Evolutionary conservation across 768 basidiomycete genomes (phyloP), one percentile per base, ranked within the genome.

Genomic region (Arthromyces matolae): DNA sequence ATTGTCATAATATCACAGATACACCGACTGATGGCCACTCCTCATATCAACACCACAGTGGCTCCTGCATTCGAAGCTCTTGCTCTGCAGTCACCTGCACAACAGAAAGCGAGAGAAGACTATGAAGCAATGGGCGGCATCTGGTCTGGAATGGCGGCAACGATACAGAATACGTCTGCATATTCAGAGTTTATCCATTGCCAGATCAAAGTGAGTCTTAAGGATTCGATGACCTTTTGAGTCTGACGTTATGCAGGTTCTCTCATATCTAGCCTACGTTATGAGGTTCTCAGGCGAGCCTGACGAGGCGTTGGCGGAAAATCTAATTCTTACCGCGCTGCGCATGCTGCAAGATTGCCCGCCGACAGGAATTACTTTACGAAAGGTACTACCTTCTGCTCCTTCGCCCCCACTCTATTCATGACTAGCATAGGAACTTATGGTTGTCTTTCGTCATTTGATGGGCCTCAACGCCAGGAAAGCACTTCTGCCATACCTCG

Each of bases 311-410:
- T 89, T 92, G 57, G 84, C 86, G 8, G 89, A 95, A 61, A 81
- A 78, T 4, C 77, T 98, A 20, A 84, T 93, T 25, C 70, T 88
- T 42, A 80, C 83, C 18, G 84, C 88, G 23, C 69, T 98, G 27
- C 79, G 96, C n/a, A 72, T 98, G 25, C 73, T 98, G 39, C 89
- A 96, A 61, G 94, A 98, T 63, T 93, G 93, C 61, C 94, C 96
- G 31, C 76, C 86, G 0, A 90, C 88, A 60, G 86, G 86, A 8
- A 86, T 92, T 12, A 72, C 80, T 8, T 77, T 91, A 16, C 76
- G 95, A 68, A 92, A 87, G 77, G 93, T 90, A 28, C 27, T 64
- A 33, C 9, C 39, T 54, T 39, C 32, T 18, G 31, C 13, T 39
- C 10, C 38, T 28, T 46, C 13, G 16, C 41, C 18, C 35, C 40